A percentile compares a stretch with the other conserved stretches of the same genome.
Evolutionary conservation across 2,329 filamentous ascomycete species (phyloP).

Genomic region (Epichloe festucae): DNA sequence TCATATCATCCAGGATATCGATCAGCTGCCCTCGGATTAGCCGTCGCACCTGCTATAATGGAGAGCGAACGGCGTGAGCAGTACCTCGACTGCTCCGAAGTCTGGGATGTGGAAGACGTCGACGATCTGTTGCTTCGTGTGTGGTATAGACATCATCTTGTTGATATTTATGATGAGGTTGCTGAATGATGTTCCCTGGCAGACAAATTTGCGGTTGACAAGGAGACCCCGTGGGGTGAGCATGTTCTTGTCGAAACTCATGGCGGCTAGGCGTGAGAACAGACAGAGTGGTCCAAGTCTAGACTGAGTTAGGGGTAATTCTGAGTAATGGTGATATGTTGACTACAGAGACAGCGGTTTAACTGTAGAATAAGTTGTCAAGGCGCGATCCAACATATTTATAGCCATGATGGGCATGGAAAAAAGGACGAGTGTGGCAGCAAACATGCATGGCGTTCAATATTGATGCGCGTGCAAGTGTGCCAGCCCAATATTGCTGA

Average conservation of each 20-base stretch:
- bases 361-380: not conserved
- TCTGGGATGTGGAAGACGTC: not conserved
- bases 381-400: not conserved
- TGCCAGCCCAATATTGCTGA: no score
- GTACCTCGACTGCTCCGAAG: not conserved
- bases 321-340: not conserved
- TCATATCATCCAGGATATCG: not conserved
- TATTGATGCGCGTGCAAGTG: no score
- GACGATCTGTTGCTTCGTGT: not conserved
- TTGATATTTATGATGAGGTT: not conserved
- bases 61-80: not conserved
- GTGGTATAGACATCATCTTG: not conserved
- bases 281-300: not conserved
- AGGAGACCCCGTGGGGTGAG: not conserved
- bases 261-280: not conserved
- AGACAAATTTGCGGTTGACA: not conserved
- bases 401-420: not conserved
- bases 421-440: no score
- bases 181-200: not conserved
- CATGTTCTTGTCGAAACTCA: not conserved
- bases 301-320: not conserved
- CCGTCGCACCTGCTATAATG: not conserved
- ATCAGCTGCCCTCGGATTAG: not conserved
- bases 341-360: no score
- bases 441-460: no score